A percentile compares a stretch with the other conserved stretches of the same genome.
phyloP scores from a whole-genome alignment of 2,329 filamentous ascomycete genomes.

The Calcarisporium arbuscula region DNA sequence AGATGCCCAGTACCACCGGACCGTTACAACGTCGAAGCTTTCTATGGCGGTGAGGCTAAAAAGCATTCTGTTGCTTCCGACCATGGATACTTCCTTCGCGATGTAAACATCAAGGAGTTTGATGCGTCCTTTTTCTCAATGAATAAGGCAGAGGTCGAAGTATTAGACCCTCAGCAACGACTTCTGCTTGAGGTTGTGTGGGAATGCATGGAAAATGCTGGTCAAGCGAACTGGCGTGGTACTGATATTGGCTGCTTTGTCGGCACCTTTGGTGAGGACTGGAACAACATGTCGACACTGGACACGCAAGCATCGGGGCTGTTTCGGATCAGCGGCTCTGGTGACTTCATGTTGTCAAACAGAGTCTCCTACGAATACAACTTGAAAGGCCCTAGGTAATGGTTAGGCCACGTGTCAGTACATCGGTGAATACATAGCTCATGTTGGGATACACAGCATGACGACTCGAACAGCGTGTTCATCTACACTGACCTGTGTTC shows the following conservation, averaged over 20 bases:
- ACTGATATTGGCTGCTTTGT: slow-evolving; percentile 21
- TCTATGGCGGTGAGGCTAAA: slow-evolving; percentile 12
- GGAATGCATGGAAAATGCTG: slow-evolving; percentile 20
- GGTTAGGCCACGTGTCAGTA: background rate
- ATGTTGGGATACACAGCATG: slow-evolving; percentile 10
- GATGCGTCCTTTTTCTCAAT: slow-evolving; percentile 27
- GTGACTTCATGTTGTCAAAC: slow-evolving; percentile 23
- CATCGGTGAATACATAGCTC: background rate
- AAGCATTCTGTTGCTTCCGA: slow-evolving; percentile 6
- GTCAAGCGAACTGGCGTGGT: slow-evolving; percentile 18
- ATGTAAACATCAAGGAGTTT: slow-evolving; percentile 16
- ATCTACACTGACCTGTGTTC: slow-evolving; percentile 26
- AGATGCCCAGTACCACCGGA: slow-evolving; percentile 17
- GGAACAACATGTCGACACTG: slow-evolving; percentile 12
- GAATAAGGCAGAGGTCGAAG: slow-evolving; percentile 17
- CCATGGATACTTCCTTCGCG: slow-evolving; percentile 21
- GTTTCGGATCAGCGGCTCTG: slow-evolving; percentile 16
- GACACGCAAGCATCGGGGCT: slow-evolving; percentile 13
- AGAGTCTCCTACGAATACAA: slow-evolving; percentile 25
- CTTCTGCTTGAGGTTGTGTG: slow-evolving; percentile 20
- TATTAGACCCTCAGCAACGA: slow-evolving; percentile 24
- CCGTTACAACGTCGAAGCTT: slow-evolving; percentile 20
- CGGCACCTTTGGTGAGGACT: slow-evolving; percentile 23
- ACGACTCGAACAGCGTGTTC: slow-evolving; percentile 33
- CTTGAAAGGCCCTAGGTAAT: slow-evolving; percentile 25